Percentiles rank a stretch among this genome's conserved stretches.
These are phyloP conservation scores for Mesembryanthemum crystallinum DNA, from an alignment of 148 eudicot genomes.

Conservation along the genomic window DNA sequence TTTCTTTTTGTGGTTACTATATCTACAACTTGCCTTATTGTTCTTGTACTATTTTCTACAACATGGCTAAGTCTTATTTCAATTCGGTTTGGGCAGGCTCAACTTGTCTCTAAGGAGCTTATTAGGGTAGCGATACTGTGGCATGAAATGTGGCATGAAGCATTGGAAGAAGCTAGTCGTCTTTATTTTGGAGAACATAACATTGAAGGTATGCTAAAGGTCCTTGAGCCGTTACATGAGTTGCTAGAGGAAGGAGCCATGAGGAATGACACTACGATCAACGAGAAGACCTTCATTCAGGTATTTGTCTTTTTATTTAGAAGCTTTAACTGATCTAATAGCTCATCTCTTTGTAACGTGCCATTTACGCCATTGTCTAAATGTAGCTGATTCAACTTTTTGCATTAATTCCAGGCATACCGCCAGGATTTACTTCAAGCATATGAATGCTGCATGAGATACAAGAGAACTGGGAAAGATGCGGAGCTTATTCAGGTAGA, in stretches of 20 bases:
- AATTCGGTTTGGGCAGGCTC: slow-evolving; percentile 54
- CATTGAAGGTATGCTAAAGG: slow-evolving; percentile 88
- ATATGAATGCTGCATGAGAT: slow-evolving; percentile 90
- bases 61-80: neutral
- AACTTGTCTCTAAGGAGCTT: slow-evolving; percentile 92
- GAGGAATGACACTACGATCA: slow-evolving; percentile 63
- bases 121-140: slow-evolving; percentile 95
- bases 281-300: slow-evolving; percentile 87
- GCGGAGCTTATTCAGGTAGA: slow-evolving; percentile 95
- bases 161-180: slow-evolving; percentile 96
- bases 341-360: neutral
- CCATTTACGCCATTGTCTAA: neutral
- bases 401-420: slow-evolving; percentile 57
- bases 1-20: neutral
- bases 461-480: slow-evolving; percentile 81
- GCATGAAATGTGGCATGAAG: slow-evolving; percentile 99
- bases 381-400: neutral
- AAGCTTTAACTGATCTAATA: neutral
- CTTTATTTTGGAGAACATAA: slow-evolving; percentile 91
- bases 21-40: neutral
- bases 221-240: slow-evolving; percentile 90
- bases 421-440: slow-evolving; percentile 86
- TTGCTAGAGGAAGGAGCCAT: slow-evolving; percentile 85
- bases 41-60: neutral
- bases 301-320: slow-evolving; percentile 27